Base-by-base conservation (phyloP, 306 rosid genomes). In the Amphicarpaea edgeworthii region DNA sequence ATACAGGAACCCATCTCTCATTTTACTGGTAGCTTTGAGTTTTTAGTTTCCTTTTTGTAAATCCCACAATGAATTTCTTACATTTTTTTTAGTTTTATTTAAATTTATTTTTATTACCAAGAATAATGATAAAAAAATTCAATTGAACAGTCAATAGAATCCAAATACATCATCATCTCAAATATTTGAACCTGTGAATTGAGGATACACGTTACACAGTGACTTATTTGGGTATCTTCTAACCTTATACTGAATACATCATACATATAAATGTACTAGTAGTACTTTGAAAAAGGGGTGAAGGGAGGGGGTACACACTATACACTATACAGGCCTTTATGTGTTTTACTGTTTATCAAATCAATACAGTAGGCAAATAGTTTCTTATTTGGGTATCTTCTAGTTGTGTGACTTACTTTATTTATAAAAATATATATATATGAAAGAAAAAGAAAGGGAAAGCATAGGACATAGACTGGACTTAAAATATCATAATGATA, bases 301-400 rank as follows among this genome's bases (percentile, higher is more conserved):
- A 1, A 50, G 16, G 24, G 58, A 50, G 47, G 4, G 55, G 14
- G 45, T 8, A 9, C 10, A 38, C 2, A 38, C 11, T 38, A 40
- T 42, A 38, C 2, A 38, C 11, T 38, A 40, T 42, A 28, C 19
- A 42, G 12, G 8, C 11, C 47, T 45, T 73, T 28, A 19, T 63
- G 19, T 47, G 51, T 21, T 38, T 50, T 16, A 65, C 14, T 64
- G 43, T 51, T 46, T 2, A 50, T 51, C 42, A 77, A 57, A 68
- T 43, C 50, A 68, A 20, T 8, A 55, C 8, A 43, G 73, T 26
- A 1, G 50, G 69, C 23, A 46, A 10, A 65, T 11, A 47, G 59
- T 60, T 38, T 38, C 45, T 76, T 70, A 53, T 69, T 58, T 69
- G 43, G 73, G 85, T 62, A 69, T 51, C 73, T 70, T 70, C 54